These are phyloP conservation scores for Polygonum maritimum DNA, from an alignment of 148 eudicot genomes.

Conservation along the genomic window DNA sequence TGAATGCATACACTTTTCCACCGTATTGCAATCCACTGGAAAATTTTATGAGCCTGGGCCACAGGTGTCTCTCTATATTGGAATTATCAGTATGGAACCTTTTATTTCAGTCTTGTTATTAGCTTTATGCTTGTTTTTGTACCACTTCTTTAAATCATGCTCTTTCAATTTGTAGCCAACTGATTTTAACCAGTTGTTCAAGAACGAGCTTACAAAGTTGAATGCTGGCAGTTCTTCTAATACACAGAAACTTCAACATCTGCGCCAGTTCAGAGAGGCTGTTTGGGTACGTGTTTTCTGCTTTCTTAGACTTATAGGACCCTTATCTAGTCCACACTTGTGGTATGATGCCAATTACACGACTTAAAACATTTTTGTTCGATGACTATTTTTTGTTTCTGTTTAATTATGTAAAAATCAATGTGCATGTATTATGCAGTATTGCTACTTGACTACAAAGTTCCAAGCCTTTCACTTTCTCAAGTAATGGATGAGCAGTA, in stretches of 20 bases:
- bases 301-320: neutral
- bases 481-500: neutral
- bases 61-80: constrained; percentile 31
- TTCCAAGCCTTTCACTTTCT: neutral
- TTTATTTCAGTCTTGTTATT: neutral
- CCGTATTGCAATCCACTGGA: constrained; percentile 48
- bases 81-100: neutral
- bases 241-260: constrained; percentile 32
- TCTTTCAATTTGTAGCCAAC: constrained; percentile 36
- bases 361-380: neutral
- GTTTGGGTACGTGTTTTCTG: constrained; percentile 57
- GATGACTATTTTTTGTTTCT: neutral
- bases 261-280: constrained; percentile 78
- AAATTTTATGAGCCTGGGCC: constrained; percentile 38
- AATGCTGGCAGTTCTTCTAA: constrained; percentile 34
- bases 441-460: neutral
- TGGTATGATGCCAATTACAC: neutral
- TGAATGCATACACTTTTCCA: constrained; percentile 45
- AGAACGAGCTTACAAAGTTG: constrained; percentile 39
- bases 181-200: constrained; percentile 50
- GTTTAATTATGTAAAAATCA: neutral
- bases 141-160: neutral
- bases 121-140: neutral
- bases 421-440: neutral
- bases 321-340: neutral